These are phyloP conservation scores for Rhizomucor pusillus DNA, from an alignment of 371 early-diverging fungal genomes.

Conservation along the genomic window DNA sequence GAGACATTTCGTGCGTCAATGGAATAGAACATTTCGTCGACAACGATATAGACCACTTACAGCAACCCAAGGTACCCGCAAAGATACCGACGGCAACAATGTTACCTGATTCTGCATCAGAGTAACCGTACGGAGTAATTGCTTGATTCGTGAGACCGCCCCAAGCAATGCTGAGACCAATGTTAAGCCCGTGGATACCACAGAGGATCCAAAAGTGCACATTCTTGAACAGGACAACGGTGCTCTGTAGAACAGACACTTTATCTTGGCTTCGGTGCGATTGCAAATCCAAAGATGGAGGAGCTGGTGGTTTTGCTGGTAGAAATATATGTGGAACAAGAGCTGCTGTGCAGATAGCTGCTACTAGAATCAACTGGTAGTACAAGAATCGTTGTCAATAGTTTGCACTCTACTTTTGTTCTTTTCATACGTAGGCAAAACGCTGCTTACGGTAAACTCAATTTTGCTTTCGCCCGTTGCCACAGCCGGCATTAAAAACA, in stretches of 20 bases:
- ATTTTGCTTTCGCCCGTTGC: constrained; percentile 23
- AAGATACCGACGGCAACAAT: constrained; percentile 53
- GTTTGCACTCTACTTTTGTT: too few relatives aligned
- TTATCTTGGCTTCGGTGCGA: neutral
- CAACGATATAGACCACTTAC: constrained; percentile 23
- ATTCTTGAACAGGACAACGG: constrained; percentile 45
- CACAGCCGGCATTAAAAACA: constrained; percentile 27
- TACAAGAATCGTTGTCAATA: too few relatives aligned
- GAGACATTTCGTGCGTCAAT: constrained; percentile 25
- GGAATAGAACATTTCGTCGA: too few relatives aligned
- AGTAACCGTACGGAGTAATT: constrained; percentile 62
- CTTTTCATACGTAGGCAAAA: too few relatives aligned
- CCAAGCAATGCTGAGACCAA: constrained; percentile 64
- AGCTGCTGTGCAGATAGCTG: constrained; percentile 38
- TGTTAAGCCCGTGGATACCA: constrained; percentile 50
- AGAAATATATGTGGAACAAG: constrained; percentile 46
- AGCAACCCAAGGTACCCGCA: constrained; percentile 50
- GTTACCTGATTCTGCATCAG: constrained; percentile 54
- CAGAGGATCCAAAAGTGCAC: constrained; percentile 53
- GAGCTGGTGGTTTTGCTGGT: constrained; percentile 46
- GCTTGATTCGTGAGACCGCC: constrained; percentile 60
- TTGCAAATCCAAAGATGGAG: constrained; percentile 27
- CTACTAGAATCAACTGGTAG: constrained; percentile 46
- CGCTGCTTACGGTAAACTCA: constrained; percentile 18
- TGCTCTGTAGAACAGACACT: constrained; percentile 40